Conservation (phyloP, 1,284 basidiomycete genomes). For the Pseudomicrostroma phylloplanum region DNA sequence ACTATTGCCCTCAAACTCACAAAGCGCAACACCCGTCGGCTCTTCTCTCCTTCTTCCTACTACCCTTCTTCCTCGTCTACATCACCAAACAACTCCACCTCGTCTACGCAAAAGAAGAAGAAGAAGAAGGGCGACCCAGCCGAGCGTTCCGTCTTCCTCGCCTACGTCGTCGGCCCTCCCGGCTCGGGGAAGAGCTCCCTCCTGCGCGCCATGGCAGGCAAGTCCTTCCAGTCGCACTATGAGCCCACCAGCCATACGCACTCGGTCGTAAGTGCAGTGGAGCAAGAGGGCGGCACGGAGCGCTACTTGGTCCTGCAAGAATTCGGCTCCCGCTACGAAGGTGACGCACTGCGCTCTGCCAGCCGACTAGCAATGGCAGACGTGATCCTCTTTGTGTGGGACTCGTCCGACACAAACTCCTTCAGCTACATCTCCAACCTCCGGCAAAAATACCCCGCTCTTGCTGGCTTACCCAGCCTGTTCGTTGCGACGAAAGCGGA, state of each 20-base stretch:
- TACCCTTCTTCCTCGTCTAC: conserved; percentile 48
- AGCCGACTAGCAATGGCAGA: conserved; percentile 88
- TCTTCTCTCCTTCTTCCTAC: conserved; percentile 52
- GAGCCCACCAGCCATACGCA: conserved; percentile 82
- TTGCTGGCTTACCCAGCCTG: conserved; percentile 81
- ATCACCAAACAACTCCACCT: conserved; percentile 72
- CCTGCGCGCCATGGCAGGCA: conserved; percentile 75
- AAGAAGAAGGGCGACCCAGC: conserved; percentile 61
- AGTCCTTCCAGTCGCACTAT: conserved; percentile 59
- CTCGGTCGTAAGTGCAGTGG: conserved; percentile 89
- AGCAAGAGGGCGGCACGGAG: conserved; percentile 78
- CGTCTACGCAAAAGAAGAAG: conserved; percentile 58
- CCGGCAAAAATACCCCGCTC: conserved; percentile 79
- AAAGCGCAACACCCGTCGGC: conserved; percentile 13
- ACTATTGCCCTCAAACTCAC: conserved; percentile 44
- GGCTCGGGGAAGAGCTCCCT: conserved; percentile 91
- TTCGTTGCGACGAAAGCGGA: conserved; percentile 99
- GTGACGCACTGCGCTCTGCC: conserved; percentile 77
- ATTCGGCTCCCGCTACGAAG: conserved; percentile 75
- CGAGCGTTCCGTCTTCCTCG: conserved; percentile 52
- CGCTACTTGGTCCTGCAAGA: conserved; percentile 89
- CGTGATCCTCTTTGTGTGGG: conserved; percentile 90
- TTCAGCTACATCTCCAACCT: conserved; percentile 97
- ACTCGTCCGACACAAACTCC: conserved; percentile 96
- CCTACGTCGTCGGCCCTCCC: conserved; percentile 88